Evolutionary conservation across 1,139 yeast genomes (phyloP).

Genomic region (Zhuliangozyma blackwelliae): DNA sequence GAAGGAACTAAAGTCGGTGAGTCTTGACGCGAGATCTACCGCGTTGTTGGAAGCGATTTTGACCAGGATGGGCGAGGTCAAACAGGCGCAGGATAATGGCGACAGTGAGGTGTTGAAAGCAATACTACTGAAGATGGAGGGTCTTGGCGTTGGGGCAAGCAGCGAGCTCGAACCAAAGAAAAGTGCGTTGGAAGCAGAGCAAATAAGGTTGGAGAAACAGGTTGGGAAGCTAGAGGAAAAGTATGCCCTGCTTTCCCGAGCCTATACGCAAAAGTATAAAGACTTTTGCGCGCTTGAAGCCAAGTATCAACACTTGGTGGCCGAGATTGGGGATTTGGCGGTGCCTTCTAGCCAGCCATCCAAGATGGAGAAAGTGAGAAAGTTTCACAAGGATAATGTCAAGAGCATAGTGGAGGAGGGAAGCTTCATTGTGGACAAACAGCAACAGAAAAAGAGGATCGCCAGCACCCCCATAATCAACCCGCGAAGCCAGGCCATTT

Average conservation of each 20-base stretch:
- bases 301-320: neutral
- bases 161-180: neutral
- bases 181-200: neutral
- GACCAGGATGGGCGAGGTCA: constrained; percentile 3
- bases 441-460: constrained; percentile 20
- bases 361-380: constrained; percentile 22
- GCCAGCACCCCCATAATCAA: constrained; percentile 25
- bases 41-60: constrained; percentile 18
- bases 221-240: constrained; percentile 1
- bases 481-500: no score
- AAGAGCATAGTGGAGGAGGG: constrained; percentile 1
- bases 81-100: neutral
- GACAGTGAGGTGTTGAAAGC: neutral
- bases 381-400: constrained; percentile 25
- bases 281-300: no score
- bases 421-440: constrained; percentile 14
- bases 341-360: constrained; percentile 2
- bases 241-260: neutral
- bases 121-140: constrained; percentile 1
- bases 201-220: constrained; percentile 1
- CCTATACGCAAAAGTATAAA: no score
- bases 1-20: constrained; percentile 21
- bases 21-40: constrained; percentile 18
- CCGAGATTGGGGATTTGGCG: neutral
- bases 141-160: constrained; percentile 1